phyloP scores from a whole-genome alignment of 352 stramenopile species.

The Globisporangium barbulae region DNA sequence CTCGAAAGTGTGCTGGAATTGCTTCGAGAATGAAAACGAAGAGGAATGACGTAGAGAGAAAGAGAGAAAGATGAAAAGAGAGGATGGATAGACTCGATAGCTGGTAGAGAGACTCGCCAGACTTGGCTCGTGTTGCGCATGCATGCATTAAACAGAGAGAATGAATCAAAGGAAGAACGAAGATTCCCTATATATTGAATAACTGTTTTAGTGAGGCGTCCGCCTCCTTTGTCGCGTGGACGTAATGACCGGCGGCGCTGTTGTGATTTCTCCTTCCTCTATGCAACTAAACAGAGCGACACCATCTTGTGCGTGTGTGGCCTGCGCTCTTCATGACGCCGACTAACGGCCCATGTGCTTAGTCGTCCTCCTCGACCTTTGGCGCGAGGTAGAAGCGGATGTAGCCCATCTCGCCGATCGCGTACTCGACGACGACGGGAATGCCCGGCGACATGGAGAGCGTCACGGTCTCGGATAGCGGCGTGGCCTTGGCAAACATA shows the following conservation, averaged over 20 bases:
- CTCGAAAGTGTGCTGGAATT: no score
- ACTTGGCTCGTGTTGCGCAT: no score
- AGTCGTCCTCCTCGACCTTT: conserved; percentile 99
- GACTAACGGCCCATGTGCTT: conserved; percentile 19
- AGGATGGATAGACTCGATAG: not conserved
- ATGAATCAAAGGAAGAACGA: not conserved
- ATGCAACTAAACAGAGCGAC: conserved; percentile 7
- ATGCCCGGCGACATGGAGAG: conserved; percentile 97
- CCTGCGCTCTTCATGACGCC: not conserved
- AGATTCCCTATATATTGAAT: not conserved
- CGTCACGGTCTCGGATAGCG: conserved; percentile 93
- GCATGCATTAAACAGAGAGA: not conserved
- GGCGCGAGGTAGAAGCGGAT: conserved; percentile 99
- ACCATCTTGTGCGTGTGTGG: not conserved
- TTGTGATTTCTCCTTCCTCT: conserved; percentile 3
- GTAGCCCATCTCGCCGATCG: conserved; percentile 96
- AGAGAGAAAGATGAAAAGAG: not conserved
- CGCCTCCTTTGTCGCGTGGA: not conserved
- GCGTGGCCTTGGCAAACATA: conserved; percentile 99
- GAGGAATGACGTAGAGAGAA: not conserved
- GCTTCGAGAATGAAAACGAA: not conserved
- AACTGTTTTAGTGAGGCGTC: not conserved
- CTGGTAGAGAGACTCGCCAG: not conserved
- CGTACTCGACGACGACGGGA: conserved; percentile 98
- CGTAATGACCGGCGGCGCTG: not conserved